Conservation (phyloP, 2,329 filamentous ascomycete genomes). For the Fusarium sp. region DNA sequence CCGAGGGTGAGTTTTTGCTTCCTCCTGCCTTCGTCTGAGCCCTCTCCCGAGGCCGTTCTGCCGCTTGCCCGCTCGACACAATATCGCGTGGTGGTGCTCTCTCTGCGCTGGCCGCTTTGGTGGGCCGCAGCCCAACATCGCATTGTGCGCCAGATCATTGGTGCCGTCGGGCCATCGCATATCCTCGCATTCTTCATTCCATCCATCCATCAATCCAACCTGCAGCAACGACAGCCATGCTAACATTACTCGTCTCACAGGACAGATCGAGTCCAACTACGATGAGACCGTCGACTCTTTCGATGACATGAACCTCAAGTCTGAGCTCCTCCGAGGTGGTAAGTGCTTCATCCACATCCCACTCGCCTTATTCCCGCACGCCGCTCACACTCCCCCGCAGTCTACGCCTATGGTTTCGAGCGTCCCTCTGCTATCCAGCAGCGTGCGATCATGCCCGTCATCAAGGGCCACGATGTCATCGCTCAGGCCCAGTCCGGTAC, state of each 20-base stretch:
- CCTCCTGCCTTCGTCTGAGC: conserved; percentile 9
- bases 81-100: conserved; percentile 23
- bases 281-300: conserved; percentile 99
- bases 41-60: conserved; percentile 13
- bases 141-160: conserved; percentile 11
- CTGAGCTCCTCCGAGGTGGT: conserved; percentile 96
- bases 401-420: conserved; percentile 99
- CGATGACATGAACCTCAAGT: conserved; percentile 96
- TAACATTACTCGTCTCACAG: conserved; percentile 61
- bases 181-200: neutral
- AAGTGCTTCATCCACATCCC: conserved; percentile 46
- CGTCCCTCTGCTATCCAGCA: conserved; percentile 99
- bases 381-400: conserved; percentile 53
- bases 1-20: conserved; percentile 79
- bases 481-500: conserved; percentile 99
- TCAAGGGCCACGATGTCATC: conserved; percentile 99
- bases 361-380: conserved; percentile 32
- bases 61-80: conserved; percentile 26
- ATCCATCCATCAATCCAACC: neutral
- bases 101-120: conserved; percentile 27
- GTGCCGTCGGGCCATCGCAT: neutral
- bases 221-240: conserved; percentile 27
- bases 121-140: conserved; percentile 24
- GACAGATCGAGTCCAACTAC: conserved; percentile 99
- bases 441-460: conserved; percentile 99